phyloP scores from a whole-genome alignment of 1,284 basidiomycete species.

The Amanita bisporigera region DNA sequence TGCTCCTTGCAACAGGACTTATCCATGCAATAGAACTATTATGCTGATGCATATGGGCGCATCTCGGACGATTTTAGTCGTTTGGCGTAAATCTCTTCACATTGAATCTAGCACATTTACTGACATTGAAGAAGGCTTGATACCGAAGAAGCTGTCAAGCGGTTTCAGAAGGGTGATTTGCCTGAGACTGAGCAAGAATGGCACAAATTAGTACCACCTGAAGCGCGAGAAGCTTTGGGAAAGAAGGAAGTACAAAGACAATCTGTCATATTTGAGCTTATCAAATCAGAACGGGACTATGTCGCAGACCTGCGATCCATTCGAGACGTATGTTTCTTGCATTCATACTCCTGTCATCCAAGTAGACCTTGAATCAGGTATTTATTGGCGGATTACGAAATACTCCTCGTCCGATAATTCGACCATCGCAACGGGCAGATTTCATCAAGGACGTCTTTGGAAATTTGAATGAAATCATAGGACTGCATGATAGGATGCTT shows the following conservation, averaged over 20 bases:
- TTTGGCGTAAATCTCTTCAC: slow-evolving; percentile 54
- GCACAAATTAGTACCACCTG: slow-evolving; percentile 73
- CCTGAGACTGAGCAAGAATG: slow-evolving; percentile 72
- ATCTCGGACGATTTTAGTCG: slow-evolving; percentile 58
- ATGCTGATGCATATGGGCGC: slow-evolving; percentile 36
- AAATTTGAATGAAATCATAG: slow-evolving; percentile 67
- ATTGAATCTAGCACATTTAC: slow-evolving; percentile 11
- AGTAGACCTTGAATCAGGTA: slow-evolving; percentile 50
- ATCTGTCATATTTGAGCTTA: slow-evolving; percentile 80
- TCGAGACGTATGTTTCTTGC: slow-evolving; percentile 54
- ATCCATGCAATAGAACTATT: slow-evolving; percentile 15
- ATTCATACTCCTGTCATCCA: slow-evolving; percentile 8
- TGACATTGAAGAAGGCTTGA: slow-evolving; percentile 46
- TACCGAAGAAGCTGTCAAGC: slow-evolving; percentile 65
- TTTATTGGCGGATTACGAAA: slow-evolving; percentile 67
- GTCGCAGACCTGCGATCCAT: slow-evolving; percentile 74
- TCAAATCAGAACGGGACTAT: slow-evolving; percentile 83
- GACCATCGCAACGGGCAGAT: slow-evolving; percentile 52
- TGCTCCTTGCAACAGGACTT: slow-evolving; percentile 17
- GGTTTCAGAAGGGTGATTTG: slow-evolving; percentile 68
- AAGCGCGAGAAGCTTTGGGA: slow-evolving; percentile 69
- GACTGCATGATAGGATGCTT: slow-evolving; percentile 71
- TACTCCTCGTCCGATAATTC: slow-evolving; percentile 62
- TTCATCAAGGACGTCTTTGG: slow-evolving; percentile 80
- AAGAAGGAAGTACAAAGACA: slow-evolving; percentile 79